Evolutionary conservation across 208 protist species (phyloP).

Genomic region (Trypanosoma caninum): DNA sequence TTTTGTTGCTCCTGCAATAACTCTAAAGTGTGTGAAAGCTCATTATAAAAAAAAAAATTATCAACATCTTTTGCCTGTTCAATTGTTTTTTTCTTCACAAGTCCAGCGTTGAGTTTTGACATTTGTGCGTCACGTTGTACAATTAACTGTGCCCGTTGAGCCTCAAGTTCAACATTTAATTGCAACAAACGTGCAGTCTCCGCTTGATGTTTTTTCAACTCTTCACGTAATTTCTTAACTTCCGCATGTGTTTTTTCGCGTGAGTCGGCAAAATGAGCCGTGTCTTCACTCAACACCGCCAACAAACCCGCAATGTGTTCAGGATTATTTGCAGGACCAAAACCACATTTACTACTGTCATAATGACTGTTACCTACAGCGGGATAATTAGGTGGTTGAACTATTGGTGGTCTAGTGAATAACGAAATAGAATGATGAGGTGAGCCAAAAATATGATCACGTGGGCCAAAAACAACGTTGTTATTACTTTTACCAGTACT

Average conservation of each 20-base stretch:
- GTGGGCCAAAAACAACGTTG: not conserved
- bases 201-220: slow-evolving; percentile 38
- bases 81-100: slow-evolving; percentile 14
- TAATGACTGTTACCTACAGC: too few species aligned
- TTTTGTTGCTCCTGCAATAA: too few species aligned
- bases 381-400: slow-evolving; percentile 17
- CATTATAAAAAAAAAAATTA: not conserved
- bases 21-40: too few species aligned
- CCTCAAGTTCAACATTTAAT: slow-evolving; percentile 57
- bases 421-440: not conserved
- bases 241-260: slow-evolving; percentile 1
- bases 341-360: too few species aligned
- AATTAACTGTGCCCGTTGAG: slow-evolving; percentile 30
- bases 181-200: slow-evolving; percentile 32
- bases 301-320: slow-evolving; percentile 21
- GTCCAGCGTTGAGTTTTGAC: not conserved
- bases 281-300: slow-evolving; percentile 22
- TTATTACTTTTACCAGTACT: not conserved
- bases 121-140: slow-evolving; percentile 25
- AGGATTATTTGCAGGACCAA: too few species aligned
- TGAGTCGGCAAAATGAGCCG: slow-evolving; percentile 13
- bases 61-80: slow-evolving; percentile 9
- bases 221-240: slow-evolving; percentile 22
- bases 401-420: slow-evolving; percentile 4
- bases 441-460: not conserved